Evolutionary conservation across 2,329 filamentous ascomycete genomes (phyloP).

Genomic region (Periconia sp.): DNA sequence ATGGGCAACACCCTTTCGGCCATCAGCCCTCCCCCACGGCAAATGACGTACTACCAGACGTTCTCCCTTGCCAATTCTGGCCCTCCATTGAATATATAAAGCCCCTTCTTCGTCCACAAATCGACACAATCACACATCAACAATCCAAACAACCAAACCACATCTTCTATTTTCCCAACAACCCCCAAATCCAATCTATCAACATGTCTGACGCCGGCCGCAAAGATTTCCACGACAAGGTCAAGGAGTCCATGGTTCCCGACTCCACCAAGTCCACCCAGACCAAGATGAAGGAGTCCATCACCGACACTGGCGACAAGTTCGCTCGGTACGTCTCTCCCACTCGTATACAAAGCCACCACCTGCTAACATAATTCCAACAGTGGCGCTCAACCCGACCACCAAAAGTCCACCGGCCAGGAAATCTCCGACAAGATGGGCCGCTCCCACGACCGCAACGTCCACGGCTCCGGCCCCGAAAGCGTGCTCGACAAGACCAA

Average conservation of each 20-base stretch:
- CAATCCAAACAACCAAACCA: background rate
- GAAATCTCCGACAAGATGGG: conserved; percentile 45
- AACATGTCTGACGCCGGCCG: conserved; percentile 64
- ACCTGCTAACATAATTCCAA: conserved; percentile 14
- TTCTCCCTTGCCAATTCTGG: background rate
- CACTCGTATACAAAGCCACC: background rate
- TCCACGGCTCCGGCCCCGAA: conserved; percentile 40
- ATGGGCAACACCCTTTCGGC: background rate
- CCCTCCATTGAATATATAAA: background rate
- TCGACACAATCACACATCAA: background rate
- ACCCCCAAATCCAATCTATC: conserved; percentile 28
- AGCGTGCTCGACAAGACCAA: conserved; percentile 52
- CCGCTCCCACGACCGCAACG: conserved; percentile 42
- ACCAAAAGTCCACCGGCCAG: conserved; percentile 58
- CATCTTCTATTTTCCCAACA: conserved; percentile 8
- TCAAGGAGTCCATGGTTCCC: conserved; percentile 59
- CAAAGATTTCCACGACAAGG: conserved; percentile 62
- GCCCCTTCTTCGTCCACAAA: background rate
- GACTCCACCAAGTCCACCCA: conserved; percentile 63
- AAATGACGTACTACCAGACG: background rate
- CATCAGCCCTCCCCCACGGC: background rate
- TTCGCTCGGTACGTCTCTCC: conserved; percentile 48
- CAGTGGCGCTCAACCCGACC: conserved; percentile 54
- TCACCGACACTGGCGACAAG: conserved; percentile 60
- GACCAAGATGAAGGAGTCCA: conserved; percentile 59